Conservation (phyloP, 768 basidiomycete species). For the Suillus clintonianus region DNA sequence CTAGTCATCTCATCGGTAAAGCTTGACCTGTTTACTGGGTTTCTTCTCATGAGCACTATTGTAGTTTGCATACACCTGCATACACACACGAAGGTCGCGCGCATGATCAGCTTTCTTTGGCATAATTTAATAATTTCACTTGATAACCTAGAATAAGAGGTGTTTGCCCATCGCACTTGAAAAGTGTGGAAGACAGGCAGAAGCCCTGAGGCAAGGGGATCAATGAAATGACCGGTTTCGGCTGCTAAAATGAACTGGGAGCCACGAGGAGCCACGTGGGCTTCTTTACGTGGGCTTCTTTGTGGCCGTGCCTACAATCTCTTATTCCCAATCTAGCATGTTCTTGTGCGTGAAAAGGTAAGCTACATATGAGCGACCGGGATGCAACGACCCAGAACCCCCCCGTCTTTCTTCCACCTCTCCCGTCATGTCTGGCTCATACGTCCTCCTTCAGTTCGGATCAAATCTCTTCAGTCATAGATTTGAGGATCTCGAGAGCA, state of each 20-base stretch:
- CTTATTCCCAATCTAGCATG: conserved; percentile 40
- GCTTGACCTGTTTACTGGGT: conserved; percentile 6
- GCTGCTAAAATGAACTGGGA: conserved; percentile 12
- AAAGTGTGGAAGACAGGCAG: background rate
- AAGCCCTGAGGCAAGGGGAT: background rate
- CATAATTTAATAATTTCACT: background rate
- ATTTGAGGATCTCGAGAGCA: conserved; percentile 65
- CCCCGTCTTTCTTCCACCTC: conserved; percentile 20
- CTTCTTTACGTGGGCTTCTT: conserved; percentile 30
- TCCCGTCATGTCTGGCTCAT: conserved; percentile 37
- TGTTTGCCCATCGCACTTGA: conserved; percentile 4
- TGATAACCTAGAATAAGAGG: background rate
- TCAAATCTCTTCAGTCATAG: conserved; percentile 59
- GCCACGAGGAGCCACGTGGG: conserved; percentile 38
- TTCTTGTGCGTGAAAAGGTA: conserved; percentile 43
- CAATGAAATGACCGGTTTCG: background rate
- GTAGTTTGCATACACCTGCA: conserved; percentile 3
- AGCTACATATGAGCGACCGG: conserved; percentile 8
- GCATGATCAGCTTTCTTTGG: conserved; percentile 4
- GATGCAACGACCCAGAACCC: conserved; percentile 15
- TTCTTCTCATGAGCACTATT: conserved; percentile 1
- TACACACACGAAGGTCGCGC: conserved; percentile 9
- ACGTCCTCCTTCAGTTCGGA: conserved; percentile 65
- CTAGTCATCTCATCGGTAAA: conserved; percentile 9
- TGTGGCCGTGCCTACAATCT: conserved; percentile 32